Evolutionary conservation across 306 rosid genomes (phyloP), one percentile per base, ranked within the genome.

Genomic region (Prunus padus): DNA sequence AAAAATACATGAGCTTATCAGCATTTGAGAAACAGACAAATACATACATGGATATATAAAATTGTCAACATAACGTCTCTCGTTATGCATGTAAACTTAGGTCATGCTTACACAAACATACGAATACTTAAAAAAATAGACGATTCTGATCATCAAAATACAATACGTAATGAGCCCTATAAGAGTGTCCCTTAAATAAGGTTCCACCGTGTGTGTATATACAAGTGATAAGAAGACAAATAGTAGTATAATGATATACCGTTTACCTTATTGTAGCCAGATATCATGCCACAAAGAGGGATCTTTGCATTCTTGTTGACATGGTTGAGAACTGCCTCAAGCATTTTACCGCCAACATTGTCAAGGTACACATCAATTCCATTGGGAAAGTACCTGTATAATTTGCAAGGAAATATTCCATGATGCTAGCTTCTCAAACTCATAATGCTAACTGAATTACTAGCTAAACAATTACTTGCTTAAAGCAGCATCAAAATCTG

Each of bases 331-430:
- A 81, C 92, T 57, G 89, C 78, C 84, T 88, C 96, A 77, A 88
- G 88, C 90, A 88, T 88, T 82, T 81, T 67, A 45, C 90, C 92
- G 23, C 96, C 96, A 82, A 88, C 92, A 16, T 90, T 86, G 66
- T 88, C 96, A 62, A 90, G 74, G 61, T 90, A 90, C 6, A 90
- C 80, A 81, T 88, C 92, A 54, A 88, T 90, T 8, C 92, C 96
- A 55, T 86, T 3, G 3, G 92, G 96, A 70, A 88, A 90, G 62
- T 82, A 82, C 79, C 95, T 86, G 10, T 26, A 14, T 37, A 60
- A 60, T 25, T 60, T 13, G 51, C 12, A 46, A 46, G 11, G 1
- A 13, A 37, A 37, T 7, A 37, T 37, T 54, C 22, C 60, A 54
- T 54, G 26, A 54, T 9, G 26, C 60, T 54, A 54, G 42, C 42